Evolutionary conservation across 129 eudicot genomes (phyloP).

Genomic region (Apium graveolens): DNA sequence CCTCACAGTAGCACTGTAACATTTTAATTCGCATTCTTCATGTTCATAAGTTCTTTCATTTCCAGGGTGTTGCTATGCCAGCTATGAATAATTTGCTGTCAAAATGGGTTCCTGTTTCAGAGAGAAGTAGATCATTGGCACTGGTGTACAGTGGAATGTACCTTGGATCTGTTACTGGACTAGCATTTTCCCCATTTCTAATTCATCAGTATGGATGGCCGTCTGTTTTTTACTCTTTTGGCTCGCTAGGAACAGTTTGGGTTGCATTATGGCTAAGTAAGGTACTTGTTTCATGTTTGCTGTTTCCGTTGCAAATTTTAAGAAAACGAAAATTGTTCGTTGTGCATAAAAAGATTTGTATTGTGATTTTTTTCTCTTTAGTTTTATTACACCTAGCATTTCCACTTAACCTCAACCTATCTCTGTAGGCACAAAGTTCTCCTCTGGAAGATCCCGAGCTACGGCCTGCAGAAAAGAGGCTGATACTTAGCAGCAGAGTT

Average conservation of each 20-base stretch:
- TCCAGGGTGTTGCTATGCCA: slow-evolving; percentile 92
- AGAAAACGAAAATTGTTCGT: neutral
- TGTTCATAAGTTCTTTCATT: slow-evolving; percentile 3
- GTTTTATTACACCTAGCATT: neutral
- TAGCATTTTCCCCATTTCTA: slow-evolving; percentile 74
- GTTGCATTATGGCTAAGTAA: slow-evolving; percentile 60
- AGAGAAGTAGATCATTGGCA: slow-evolving; percentile 86
- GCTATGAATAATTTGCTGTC: slow-evolving; percentile 84
- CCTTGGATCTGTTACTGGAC: slow-evolving; percentile 84
- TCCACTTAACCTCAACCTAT: neutral
- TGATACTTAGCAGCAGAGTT: slow-evolving; percentile 45
- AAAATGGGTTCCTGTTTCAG: slow-evolving; percentile 85
- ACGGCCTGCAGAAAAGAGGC: slow-evolving; percentile 64
- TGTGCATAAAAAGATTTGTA: neutral
- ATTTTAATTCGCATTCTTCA: neutral
- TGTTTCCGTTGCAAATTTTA: neutral
- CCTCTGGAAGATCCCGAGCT: slow-evolving; percentile 76
- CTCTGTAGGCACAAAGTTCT: slow-evolving; percentile 62
- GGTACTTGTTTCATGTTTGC: slow-evolving; percentile 26
- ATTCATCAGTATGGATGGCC: slow-evolving; percentile 84
- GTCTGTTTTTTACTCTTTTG: slow-evolving; percentile 81
- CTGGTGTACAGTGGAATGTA: slow-evolving; percentile 89
- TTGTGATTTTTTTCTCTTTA: neutral
- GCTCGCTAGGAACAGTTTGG: slow-evolving; percentile 87
- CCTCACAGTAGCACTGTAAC: neutral